phyloP scores from a whole-genome alignment of 805 yeast species.

The Kodamaea lidongshanica region DNA sequence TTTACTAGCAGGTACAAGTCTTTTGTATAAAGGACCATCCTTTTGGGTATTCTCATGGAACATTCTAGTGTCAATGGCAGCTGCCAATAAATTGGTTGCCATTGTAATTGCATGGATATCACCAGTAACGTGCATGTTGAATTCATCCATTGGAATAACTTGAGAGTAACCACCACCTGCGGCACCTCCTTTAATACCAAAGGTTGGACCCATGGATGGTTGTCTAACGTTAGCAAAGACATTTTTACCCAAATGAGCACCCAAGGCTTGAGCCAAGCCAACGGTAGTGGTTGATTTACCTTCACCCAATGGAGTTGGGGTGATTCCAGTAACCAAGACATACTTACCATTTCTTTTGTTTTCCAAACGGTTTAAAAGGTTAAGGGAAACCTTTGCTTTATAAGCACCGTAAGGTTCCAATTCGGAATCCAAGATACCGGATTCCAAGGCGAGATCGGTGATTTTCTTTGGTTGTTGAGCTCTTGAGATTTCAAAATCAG shows the following conservation, averaged over 20 bases:
- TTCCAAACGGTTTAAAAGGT: constrained; percentile 56
- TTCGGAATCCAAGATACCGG: constrained; percentile 62
- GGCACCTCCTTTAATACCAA: constrained; percentile 86
- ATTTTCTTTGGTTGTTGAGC: constrained; percentile 69
- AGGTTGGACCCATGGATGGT: constrained; percentile 86
- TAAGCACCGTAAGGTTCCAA: constrained; percentile 70
- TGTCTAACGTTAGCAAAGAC: constrained; percentile 80
- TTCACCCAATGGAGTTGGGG: constrained; percentile 83
- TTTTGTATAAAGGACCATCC: constrained; percentile 65
- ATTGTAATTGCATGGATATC: constrained; percentile 81
- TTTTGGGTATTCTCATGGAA: constrained; percentile 76
- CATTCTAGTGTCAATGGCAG: constrained; percentile 82
- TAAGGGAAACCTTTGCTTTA: constrained; percentile 69
- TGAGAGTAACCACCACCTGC: constrained; percentile 89
- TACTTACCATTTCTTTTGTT: constrained; percentile 62
- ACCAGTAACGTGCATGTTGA: constrained; percentile 81
- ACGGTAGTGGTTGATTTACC: constrained; percentile 82
- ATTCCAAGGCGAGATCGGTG: constrained; percentile 60
- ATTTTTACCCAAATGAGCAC: constrained; percentile 64
- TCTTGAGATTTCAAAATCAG: constrained; percentile 73
- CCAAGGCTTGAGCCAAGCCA: constrained; percentile 75
- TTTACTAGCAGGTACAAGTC: constrained; percentile 70
- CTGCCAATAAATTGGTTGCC: constrained; percentile 76
- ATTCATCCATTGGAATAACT: constrained; percentile 85
- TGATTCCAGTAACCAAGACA: constrained; percentile 74